Percentiles rank a stretch among this genome's conserved stretches.
These are phyloP conservation scores for Hypomontagnella submonticulosa DNA, from an alignment of 495 filamentous ascomycete species.

Conservation along the genomic window DNA sequence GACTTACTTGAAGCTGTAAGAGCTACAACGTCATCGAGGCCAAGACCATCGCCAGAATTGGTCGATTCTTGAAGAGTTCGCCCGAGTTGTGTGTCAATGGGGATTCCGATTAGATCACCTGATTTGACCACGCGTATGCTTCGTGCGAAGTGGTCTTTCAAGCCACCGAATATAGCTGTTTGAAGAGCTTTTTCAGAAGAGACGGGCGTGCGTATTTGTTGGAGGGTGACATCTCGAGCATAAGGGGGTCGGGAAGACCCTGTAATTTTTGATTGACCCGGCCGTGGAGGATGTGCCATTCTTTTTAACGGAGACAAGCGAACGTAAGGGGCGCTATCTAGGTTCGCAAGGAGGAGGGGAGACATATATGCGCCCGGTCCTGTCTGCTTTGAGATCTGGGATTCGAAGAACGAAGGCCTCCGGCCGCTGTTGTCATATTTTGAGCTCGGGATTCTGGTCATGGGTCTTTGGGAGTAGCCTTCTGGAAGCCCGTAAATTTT, in stretches of 20 bases:
- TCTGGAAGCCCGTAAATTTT: slow-evolving; percentile 90
- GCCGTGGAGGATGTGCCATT: slow-evolving; percentile 50
- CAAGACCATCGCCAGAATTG: slow-evolving; percentile 65
- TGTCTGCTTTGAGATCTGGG: slow-evolving; percentile 60
- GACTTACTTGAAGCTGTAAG: slow-evolving; percentile 52
- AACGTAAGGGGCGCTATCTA: slow-evolving; percentile 79
- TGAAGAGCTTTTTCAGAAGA: slow-evolving; percentile 87
- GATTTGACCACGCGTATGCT: slow-evolving; percentile 80
- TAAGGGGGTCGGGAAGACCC: slow-evolving; percentile 76
- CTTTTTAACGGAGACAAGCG: slow-evolving; percentile 72
- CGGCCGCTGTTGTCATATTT: slow-evolving; percentile 57
- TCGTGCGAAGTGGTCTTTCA: slow-evolving; percentile 87
- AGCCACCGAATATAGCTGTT: slow-evolving; percentile 79
- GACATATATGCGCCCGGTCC: slow-evolving; percentile 79
- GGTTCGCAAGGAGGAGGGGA: slow-evolving; percentile 85
- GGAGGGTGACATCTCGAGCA: slow-evolving; percentile 90
- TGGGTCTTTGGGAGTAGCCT: slow-evolving; percentile 64
- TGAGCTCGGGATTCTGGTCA: slow-evolving; percentile 63
- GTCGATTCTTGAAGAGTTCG: slow-evolving; percentile 74
- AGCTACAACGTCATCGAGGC: slow-evolving; percentile 70
- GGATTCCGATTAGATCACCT: slow-evolving; percentile 87
- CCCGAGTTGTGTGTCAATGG: slow-evolving; percentile 84
- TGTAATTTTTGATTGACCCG: slow-evolving; percentile 60
- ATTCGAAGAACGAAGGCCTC: slow-evolving; percentile 65
- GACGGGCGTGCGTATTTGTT: slow-evolving; percentile 87